Percentiles rank a stretch among this genome's conserved stretches.
Evolutionary conservation across 305 asterid species (phyloP).

Genomic region (Fraxinus albicans): DNA sequence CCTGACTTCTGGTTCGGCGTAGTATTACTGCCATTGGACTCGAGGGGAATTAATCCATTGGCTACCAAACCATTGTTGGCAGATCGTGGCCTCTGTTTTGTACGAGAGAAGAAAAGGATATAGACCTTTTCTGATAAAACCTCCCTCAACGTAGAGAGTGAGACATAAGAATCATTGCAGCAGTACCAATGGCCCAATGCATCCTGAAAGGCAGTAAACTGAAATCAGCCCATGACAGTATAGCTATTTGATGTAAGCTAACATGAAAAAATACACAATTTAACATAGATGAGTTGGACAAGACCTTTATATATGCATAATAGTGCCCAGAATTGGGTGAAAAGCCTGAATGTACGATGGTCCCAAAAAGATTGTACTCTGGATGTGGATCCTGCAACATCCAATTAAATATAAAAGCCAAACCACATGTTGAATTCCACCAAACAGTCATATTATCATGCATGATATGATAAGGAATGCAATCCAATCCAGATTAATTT

Average conservation of each 20-base stretch:
- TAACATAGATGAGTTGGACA: constrained; percentile 20
- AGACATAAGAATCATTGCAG: constrained; percentile 91
- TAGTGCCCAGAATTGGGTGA: constrained; percentile 95
- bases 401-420: constrained; percentile 23
- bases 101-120: constrained; percentile 88
- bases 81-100: constrained; percentile 69
- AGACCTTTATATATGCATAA: constrained; percentile 94
- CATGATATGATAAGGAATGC: background rate
- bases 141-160: constrained; percentile 69
- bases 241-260: constrained; percentile 14
- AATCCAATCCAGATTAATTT: background rate
- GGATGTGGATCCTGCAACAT: constrained; percentile 78
- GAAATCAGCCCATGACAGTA: constrained; percentile 13
- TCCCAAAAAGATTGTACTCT: constrained; percentile 87
- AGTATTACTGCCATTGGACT: constrained; percentile 52
- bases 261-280: constrained; percentile 18
- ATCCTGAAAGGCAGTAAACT: constrained; percentile 52
- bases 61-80: constrained; percentile 17
- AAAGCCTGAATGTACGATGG: constrained; percentile 95
- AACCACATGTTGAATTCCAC: background rate
- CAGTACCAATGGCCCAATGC: constrained; percentile 88
- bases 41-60: constrained; percentile 61
- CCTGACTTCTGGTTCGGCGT: constrained; percentile 36
- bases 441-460: background rate
- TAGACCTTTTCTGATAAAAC: constrained; percentile 93